A percentile compares a stretch with the other conserved stretches of the same genome.
These are phyloP conservation scores for Aureobasidium sp. DNA, from an alignment of 2,329 filamentous ascomycete genomes.

Conservation along the genomic window DNA sequence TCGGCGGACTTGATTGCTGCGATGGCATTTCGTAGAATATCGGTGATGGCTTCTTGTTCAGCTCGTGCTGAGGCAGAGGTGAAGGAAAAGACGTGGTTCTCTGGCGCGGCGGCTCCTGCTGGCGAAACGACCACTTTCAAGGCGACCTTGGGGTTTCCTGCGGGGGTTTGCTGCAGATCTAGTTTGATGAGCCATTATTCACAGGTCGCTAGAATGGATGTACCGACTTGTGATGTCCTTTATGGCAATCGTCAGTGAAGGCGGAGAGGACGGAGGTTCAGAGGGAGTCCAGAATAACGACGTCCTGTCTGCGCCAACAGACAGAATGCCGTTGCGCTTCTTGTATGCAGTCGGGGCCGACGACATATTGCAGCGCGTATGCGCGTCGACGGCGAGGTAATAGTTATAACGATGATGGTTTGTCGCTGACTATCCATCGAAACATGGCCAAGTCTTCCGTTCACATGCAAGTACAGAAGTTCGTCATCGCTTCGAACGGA, in stretches of 20 bases:
- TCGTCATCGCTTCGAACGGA: constrained; percentile 2
- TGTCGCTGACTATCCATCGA: background rate
- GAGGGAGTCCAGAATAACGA: constrained; percentile 75
- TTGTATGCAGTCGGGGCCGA: constrained; percentile 72
- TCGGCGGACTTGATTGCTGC: constrained; percentile 53
- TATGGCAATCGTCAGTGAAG: constrained; percentile 61
- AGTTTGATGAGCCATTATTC: background rate
- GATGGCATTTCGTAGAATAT: constrained; percentile 69
- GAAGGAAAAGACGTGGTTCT: constrained; percentile 80
- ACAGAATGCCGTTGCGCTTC: constrained; percentile 85
- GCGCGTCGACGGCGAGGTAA: constrained; percentile 16
- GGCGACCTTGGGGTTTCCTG: constrained; percentile 78
- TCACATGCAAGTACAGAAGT: background rate
- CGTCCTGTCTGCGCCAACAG: constrained; percentile 62
- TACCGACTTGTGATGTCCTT: constrained; percentile 71
- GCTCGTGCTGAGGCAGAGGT: constrained; percentile 66
- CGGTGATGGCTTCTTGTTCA: constrained; percentile 80
- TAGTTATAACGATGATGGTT: too few relatives aligned
- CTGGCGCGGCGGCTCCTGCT: constrained; percentile 48
- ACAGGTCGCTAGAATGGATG: too few relatives aligned
- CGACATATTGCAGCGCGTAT: constrained; percentile 22
- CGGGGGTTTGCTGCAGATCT: constrained; percentile 94
- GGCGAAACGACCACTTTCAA: constrained; percentile 79
- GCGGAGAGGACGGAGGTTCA: constrained; percentile 49
- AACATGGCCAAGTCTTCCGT: too few relatives aligned